Conservation (phyloP, 2,329 filamentous ascomycete species). For the Phyllosticta citribraziliensis region DNA sequence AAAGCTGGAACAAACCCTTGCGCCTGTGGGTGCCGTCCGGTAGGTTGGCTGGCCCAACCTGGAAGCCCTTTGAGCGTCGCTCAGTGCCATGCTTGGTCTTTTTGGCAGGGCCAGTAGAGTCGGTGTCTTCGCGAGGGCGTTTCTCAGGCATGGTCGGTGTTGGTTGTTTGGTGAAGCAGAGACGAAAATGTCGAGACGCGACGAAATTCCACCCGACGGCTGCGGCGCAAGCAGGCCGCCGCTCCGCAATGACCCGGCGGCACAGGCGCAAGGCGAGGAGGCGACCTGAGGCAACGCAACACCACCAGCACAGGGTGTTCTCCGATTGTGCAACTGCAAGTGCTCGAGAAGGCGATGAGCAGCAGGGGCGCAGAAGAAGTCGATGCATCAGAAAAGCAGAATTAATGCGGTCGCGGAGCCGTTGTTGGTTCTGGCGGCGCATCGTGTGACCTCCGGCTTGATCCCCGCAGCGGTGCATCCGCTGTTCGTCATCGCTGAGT, state of each 20-base stretch:
- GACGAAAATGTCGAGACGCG: not conserved
- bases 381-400: not conserved
- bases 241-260: not conserved
- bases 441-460: slow-evolving; percentile 6
- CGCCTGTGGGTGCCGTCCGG: slow-evolving; percentile 82
- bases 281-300: not conserved
- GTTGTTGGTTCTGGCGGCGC: not conserved
- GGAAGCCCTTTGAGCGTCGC: slow-evolving; percentile 57
- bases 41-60: slow-evolving; percentile 78
- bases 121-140: slow-evolving; percentile 41
- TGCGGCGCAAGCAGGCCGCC: not conserved
- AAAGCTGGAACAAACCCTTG: slow-evolving; percentile 46
- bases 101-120: slow-evolving; percentile 31
- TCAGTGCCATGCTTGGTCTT: slow-evolving; percentile 25
- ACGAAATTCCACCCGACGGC: not conserved
- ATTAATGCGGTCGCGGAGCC: not conserved
- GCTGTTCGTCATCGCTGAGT: not conserved
- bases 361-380: not conserved
- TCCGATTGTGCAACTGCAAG: not conserved
- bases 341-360: not conserved
- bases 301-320: not conserved
- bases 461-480: not conserved
- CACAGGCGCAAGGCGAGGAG: not conserved
- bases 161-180: not conserved
- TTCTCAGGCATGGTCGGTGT: slow-evolving; percentile 47